phyloP scores from a whole-genome alignment of 2,329 filamentous ascomycete genomes.

The Aspergillus sp. region DNA sequence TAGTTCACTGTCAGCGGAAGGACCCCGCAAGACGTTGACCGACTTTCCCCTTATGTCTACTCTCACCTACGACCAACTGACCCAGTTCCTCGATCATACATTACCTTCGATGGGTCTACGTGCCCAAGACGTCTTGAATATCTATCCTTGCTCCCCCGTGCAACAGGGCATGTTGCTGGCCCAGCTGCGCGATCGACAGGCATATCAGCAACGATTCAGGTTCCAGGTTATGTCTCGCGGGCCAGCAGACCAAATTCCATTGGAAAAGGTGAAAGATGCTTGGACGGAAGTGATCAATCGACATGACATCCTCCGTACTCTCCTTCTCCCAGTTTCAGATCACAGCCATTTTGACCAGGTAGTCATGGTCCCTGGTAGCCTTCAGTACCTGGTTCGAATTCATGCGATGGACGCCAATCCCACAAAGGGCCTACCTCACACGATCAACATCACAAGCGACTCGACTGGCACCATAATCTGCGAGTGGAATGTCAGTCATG shows the following conservation, averaged over 20 bases:
- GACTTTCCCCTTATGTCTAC: neutral
- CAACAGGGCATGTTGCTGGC: neutral
- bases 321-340: neutral
- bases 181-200: neutral
- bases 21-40: neutral
- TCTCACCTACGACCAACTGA: neutral
- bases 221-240: neutral
- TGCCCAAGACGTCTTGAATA: neutral
- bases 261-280: neutral
- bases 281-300: neutral
- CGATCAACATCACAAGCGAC: neutral
- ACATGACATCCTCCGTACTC: neutral
- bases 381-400: neutral
- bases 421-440: neutral
- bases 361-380: neutral
- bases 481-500: conserved; percentile 17
- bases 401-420: neutral
- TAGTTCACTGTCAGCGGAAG: neutral
- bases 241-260: neutral
- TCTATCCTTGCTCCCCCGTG: neutral
- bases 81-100: neutral
- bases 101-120: neutral
- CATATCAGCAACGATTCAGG: neutral
- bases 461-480: neutral
- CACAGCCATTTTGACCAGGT: neutral